Conservation (phyloP, 495 filamentous ascomycete species). For the Letharia columbiana region DNA sequence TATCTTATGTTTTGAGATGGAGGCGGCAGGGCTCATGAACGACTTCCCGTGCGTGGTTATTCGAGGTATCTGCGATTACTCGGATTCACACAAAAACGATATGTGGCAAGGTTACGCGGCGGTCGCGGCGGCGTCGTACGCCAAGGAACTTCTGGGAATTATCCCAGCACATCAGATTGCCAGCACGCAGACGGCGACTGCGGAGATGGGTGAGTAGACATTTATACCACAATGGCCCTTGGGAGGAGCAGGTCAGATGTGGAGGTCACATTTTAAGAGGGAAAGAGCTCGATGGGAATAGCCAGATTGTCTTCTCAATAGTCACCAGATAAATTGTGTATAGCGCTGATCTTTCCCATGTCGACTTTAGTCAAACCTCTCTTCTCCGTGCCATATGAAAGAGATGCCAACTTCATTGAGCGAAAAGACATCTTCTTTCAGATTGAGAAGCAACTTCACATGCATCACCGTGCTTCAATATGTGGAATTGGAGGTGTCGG, state of each 20-base stretch:
- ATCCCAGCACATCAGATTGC: conserved; percentile 2
- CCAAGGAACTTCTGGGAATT: conserved; percentile 27
- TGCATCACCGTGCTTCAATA: too few species aligned
- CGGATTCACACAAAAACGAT: conserved; percentile 34
- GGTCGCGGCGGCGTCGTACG: conserved; percentile 31
- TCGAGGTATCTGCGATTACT: conserved; percentile 36
- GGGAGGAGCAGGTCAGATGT: too few species aligned
- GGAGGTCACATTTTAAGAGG: too few species aligned
- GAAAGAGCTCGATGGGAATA: conserved; percentile 9
- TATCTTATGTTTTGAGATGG: too few species aligned
- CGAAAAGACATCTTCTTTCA: too few species aligned
- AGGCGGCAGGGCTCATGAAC: too few species aligned
- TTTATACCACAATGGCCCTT: too few species aligned
- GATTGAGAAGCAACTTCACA: too few species aligned
- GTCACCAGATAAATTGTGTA: neutral
- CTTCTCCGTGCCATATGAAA: neutral
- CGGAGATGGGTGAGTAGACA: conserved; percentile 1
- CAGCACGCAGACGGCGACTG: neutral
- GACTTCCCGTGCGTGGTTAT: conserved; percentile 34
- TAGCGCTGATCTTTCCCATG: neutral
- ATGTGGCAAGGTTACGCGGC: conserved; percentile 35
- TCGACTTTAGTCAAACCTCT: neutral
- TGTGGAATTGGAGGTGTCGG: too few species aligned
- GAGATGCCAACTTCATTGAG: neutral
- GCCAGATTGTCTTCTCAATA: neutral